Evolutionary conservation across 2,329 filamentous ascomycete species (phyloP).

Genomic region (Sphaerulina musiva): DNA sequence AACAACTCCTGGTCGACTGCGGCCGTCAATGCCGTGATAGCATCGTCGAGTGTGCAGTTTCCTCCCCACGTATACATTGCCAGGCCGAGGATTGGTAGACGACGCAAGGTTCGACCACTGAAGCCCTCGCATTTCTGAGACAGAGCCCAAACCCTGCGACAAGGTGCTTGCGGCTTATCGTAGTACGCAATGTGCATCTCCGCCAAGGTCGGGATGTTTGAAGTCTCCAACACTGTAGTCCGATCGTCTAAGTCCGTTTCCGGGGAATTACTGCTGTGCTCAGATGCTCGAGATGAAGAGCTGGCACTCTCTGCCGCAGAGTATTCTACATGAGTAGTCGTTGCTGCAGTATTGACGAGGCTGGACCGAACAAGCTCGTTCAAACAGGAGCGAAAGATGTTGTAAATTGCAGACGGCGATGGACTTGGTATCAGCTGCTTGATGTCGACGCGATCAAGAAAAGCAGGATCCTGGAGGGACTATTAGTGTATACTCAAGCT

Average conservation of each 20-base stretch:
- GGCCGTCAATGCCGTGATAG: constrained; percentile 35
- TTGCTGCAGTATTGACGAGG: constrained; percentile 30
- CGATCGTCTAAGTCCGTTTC: constrained; percentile 7
- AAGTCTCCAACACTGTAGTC: constrained; percentile 7
- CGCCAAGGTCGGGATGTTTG: constrained; percentile 27
- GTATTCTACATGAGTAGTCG: background rate
- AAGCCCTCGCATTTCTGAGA: constrained; percentile 34
- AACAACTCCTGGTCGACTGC: constrained; percentile 34
- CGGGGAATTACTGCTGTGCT: background rate
- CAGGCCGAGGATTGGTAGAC: constrained; percentile 39
- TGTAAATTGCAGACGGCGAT: constrained; percentile 39
- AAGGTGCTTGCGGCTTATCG: constrained; percentile 23
- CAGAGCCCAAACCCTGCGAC: constrained; percentile 30
- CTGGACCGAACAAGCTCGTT: constrained; percentile 40
- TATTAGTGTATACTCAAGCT: constrained; percentile 7
- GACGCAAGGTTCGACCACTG: constrained; percentile 39
- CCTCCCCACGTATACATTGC: constrained; percentile 36
- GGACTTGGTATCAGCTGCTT: constrained; percentile 42
- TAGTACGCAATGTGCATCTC: constrained; percentile 27
- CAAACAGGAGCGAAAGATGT: constrained; percentile 45
- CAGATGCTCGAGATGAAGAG: background rate
- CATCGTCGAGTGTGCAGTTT: constrained; percentile 34
- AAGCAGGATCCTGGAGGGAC: constrained; percentile 8
- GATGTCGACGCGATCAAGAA: constrained; percentile 37
- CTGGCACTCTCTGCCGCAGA: background rate